Evolutionary conservation across 106 monocot species (phyloP).

Genomic region (Triglochin maritima): DNA sequence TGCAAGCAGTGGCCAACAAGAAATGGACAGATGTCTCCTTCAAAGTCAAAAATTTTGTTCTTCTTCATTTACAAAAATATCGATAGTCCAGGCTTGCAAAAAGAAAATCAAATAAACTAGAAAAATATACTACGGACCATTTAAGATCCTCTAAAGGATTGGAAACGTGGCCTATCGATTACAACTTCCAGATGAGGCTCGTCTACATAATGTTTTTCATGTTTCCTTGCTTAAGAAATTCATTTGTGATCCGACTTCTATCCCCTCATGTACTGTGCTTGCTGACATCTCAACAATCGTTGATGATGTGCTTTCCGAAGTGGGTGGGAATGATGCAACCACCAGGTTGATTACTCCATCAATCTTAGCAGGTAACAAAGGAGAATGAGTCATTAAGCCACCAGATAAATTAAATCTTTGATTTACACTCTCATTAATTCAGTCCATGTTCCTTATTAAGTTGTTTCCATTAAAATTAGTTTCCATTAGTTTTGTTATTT

Average conservation of each 20-base stretch:
- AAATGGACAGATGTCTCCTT: neutral
- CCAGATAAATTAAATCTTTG: no score
- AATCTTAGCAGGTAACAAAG: no score
- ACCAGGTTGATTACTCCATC: no score
- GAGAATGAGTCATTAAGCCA: no score
- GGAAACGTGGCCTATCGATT: neutral
- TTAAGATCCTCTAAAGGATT: neutral
- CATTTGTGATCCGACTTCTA: neutral
- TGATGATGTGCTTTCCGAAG: neutral
- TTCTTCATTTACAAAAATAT: neutral
- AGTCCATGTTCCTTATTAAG: no score
- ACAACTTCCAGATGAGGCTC: neutral
- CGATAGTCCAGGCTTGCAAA: neutral
- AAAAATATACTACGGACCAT: neutral
- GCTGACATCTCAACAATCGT: neutral
- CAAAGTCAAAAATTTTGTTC: neutral
- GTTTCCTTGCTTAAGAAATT: constrained; percentile 4
- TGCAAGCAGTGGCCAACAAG: neutral
- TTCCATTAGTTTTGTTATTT: no score
- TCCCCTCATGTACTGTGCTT: neutral
- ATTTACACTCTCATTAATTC: no score
- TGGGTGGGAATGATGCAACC: neutral
- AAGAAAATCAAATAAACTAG: neutral
- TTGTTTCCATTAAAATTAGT: no score
- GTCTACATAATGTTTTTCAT: neutral